phyloP scores from a whole-genome alignment of 352 stramenopile species.

The Phytopythium sindhum region DNA sequence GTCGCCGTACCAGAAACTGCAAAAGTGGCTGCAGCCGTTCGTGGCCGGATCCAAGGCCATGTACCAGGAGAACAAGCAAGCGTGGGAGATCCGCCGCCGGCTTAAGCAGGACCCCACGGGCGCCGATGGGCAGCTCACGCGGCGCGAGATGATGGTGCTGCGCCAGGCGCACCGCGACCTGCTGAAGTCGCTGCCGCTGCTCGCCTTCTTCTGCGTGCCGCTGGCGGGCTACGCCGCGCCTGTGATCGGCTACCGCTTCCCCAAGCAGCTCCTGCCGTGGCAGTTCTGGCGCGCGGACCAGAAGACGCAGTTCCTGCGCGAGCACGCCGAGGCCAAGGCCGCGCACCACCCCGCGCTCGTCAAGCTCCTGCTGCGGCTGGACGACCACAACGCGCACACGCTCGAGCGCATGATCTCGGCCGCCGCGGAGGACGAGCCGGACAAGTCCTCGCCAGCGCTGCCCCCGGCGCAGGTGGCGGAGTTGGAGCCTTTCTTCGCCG shows the following conservation, averaged over 20 bases:
- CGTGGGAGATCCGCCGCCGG: conserved; percentile 62
- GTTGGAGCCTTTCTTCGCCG: conserved; percentile 65
- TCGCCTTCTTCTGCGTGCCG: conserved; percentile 74
- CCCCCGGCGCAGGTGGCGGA: conserved; percentile 55
- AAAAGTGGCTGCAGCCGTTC: conserved; percentile 83
- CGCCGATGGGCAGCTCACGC: conserved; percentile 32
- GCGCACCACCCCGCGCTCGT: conserved; percentile 59
- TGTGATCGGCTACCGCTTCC: conserved; percentile 80
- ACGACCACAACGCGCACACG: conserved; percentile 42
- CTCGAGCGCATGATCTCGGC: conserved; percentile 44
- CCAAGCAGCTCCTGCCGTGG: conserved; percentile 79
- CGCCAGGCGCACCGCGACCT: conserved; percentile 79
- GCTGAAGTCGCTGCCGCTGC: conserved; percentile 77
- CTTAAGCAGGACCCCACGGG: conserved; percentile 29
- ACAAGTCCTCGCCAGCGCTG: conserved; percentile 20
- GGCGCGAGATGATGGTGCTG: conserved; percentile 78
- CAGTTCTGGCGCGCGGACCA: conserved; percentile 85
- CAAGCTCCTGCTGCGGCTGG: conserved; percentile 57
- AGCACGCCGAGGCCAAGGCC: conserved; percentile 52
- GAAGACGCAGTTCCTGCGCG: conserved; percentile 76
- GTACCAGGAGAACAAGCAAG: conserved; percentile 73
- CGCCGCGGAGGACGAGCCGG: conserved; percentile 3
- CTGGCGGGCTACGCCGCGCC: conserved; percentile 69
- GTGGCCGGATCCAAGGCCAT: conserved; percentile 64
- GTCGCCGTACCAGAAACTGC: conserved; percentile 68